Evolutionary conservation across 2,329 filamentous ascomycete species (phyloP).

Genomic region (Microsporum canis): DNA sequence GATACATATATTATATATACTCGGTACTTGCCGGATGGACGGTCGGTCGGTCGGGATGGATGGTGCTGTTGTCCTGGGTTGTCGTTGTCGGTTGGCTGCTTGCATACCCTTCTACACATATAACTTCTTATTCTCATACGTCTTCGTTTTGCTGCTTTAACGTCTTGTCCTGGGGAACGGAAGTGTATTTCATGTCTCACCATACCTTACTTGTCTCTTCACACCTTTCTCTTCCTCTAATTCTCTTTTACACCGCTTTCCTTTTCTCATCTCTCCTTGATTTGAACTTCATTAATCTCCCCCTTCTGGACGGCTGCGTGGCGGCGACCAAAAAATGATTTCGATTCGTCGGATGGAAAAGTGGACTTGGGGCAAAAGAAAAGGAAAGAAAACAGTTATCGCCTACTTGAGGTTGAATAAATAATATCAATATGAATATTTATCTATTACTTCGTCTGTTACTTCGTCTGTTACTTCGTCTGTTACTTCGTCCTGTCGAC

Average conservation of each 20-base stretch:
- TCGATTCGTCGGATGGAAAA: too few relatives aligned
- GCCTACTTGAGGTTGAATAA: background rate
- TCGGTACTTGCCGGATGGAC: background rate
- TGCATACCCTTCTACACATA: background rate
- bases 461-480: too few relatives aligned
- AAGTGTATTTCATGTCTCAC: background rate
- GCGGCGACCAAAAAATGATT: too few relatives aligned
- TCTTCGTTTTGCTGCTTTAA: background rate
- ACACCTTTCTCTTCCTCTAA: background rate
- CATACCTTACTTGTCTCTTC: background rate
- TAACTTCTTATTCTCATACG: background rate
- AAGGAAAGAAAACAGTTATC: background rate
- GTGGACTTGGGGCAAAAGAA: background rate
- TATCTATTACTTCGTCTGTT: background rate
- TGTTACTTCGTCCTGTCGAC: too few relatives aligned
- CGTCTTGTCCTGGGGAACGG: background rate
- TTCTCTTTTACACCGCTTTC: too few relatives aligned
- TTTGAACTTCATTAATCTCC: too few relatives aligned
- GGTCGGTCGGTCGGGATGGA: conserved; percentile 1
- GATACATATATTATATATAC: background rate
- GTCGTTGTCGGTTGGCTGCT: background rate
- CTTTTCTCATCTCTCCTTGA: too few relatives aligned
- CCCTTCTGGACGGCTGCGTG: too few relatives aligned
- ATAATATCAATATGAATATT: background rate
- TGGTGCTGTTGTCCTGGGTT: background rate